Evolutionary conservation across 1,139 yeast species (phyloP), one percentile per base, ranked within the genome.

Genomic region (Nakaseomyces kungkrabaensis): DNA sequence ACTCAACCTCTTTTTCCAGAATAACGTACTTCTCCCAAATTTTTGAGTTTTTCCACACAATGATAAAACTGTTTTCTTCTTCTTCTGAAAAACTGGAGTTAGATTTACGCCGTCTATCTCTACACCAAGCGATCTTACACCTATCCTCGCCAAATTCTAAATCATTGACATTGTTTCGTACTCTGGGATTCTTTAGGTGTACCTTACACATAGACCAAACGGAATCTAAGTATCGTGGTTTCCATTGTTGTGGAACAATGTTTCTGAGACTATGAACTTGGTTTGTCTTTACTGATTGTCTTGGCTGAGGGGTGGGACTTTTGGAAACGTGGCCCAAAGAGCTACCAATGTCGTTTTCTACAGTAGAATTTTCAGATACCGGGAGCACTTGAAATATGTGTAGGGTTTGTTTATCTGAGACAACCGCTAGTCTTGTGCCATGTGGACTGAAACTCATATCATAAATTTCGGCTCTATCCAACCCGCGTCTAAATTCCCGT

Each of bases 201-300:
- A 80, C 73, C 0, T 90, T 82, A 47, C 89, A 88, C 69, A 85
- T 86, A 45, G 95, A 83, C 97, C 97, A 90, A 11, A 85, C 83
- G 1, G 95, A 83, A 51, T 84, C 79, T 68, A 90, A 85, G 65
- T 90, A 90, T 48, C 77, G 74, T 29, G 92, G 88, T 48, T 78
- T 70, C 57, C 67, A 53, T 25, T 86, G 76, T 8, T 84, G 68
- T 2, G 92, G 89, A n/a, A 86, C 56, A 40, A 56, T 58, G 51
- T 74, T 77, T 45, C 79, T 77, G 48, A 90, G 72, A 26, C 86
- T 61, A 65, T 89, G 97, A 27, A 80, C 78, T 53, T 87, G 76
- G 62, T 86, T 82, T 47, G 51, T 56, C 22, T 38, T 38, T 46
- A 60, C 57, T 36, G 59, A 59, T 45, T 61, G 62, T 32, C 58